Evolutionary conservation across 768 basidiomycete genomes (phyloP).

Genomic region (Termitomyces sp.): DNA sequence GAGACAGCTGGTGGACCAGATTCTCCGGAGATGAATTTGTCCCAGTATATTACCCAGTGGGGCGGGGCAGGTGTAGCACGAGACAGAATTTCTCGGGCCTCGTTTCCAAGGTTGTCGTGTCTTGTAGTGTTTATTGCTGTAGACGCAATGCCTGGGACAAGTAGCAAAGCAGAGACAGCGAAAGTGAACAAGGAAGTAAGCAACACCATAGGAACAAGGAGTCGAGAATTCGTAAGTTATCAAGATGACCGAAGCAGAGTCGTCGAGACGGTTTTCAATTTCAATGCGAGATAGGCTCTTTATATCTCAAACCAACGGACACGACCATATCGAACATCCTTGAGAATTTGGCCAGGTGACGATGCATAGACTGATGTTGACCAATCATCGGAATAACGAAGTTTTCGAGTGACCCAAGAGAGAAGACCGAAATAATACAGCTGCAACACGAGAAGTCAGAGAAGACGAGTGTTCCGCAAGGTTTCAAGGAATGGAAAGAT

Average conservation of each 20-base stretch:
- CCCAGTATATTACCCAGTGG: conserved; percentile 42
- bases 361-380: neutral
- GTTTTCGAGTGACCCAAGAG: neutral
- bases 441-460: neutral
- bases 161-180: conserved; percentile 12
- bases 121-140: conserved; percentile 14
- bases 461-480: neutral
- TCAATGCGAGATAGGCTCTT: neutral
- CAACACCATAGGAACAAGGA: conserved; percentile 8
- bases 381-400: neutral
- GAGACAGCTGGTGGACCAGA: conserved; percentile 45
- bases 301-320: conserved; percentile 1
- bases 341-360: conserved; percentile 5
- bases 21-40: conserved; percentile 36
- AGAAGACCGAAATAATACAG: neutral
- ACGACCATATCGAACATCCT: neutral
- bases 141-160: conserved; percentile 9
- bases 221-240: neutral
- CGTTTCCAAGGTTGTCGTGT: conserved; percentile 23
- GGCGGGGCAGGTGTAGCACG: conserved; percentile 41
- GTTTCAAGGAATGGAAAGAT: neutral
- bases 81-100: conserved; percentile 26
- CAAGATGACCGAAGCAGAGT: neutral
- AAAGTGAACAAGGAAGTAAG: conserved; percentile 12
- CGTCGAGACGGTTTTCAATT: neutral